Percentiles rank a stretch among this genome's conserved stretches.
These are phyloP conservation scores for Begonia loranthoides DNA, from an alignment of 306 rosid genomes.

Conservation along the genomic window DNA sequence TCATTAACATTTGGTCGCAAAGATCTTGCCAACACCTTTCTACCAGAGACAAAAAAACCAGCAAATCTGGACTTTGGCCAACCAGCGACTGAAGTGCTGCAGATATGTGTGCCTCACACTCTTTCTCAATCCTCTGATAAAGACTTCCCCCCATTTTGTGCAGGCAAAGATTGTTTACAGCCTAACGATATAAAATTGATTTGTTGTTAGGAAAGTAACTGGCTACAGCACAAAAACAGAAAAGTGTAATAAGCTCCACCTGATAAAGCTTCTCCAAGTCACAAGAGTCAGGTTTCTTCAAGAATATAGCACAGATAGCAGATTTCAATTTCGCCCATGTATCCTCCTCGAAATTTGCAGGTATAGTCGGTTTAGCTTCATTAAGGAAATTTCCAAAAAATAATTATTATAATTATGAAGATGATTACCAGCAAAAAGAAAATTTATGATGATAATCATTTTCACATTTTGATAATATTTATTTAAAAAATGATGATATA, in stretches of 20 bases:
- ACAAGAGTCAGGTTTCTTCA: constrained; percentile 68
- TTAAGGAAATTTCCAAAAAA: no score
- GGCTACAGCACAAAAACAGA: constrained; percentile 4
- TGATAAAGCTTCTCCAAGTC: constrained; percentile 90
- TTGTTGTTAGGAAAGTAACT: constrained; percentile 1
- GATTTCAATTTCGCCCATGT: constrained; percentile 92
- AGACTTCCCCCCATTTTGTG: constrained; percentile 94
- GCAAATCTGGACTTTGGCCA: constrained; percentile 97
- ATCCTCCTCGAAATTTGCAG: constrained; percentile 78
- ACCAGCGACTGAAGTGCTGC: constrained; percentile 79
- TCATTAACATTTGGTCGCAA: constrained; percentile 91
- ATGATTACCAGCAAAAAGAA: no score
- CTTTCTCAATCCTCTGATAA: constrained; percentile 81
- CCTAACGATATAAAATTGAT: constrained; percentile 27
- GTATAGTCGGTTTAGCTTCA: constrained; percentile 70
- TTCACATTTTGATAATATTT: no score
- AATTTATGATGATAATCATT: no score
- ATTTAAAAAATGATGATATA: no score
- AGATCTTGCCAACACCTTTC: constrained; percentile 98
- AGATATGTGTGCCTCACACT: constrained; percentile 85
- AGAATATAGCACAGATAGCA: constrained; percentile 86
- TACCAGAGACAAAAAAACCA: constrained; percentile 76
- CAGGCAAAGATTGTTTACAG: constrained; percentile 79
- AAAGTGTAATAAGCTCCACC: constrained; percentile 28
- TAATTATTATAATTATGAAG: no score